phyloP scores from a whole-genome alignment of 2,329 filamentous ascomycete species.

The Clarireedia hainanense region DNA sequence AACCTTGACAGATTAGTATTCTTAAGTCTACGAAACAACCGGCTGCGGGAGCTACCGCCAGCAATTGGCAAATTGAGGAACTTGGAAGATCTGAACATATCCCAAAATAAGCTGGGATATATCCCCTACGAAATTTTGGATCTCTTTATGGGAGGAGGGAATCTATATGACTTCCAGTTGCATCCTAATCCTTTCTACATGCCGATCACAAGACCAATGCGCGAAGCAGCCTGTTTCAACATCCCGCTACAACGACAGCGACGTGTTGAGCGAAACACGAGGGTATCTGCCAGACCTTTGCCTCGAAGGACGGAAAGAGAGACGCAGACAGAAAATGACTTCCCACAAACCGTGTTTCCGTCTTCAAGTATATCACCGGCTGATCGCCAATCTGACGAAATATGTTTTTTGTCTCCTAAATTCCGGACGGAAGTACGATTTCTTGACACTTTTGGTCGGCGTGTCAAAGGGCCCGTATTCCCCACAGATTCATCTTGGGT shows the following conservation, averaged over 20 bases:
- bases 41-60: slow-evolving; percentile 51
- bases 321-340: too few species aligned
- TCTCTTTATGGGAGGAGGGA: slow-evolving; percentile 25
- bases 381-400: background rate
- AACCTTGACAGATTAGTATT: slow-evolving; percentile 53
- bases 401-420: slow-evolving; percentile 16
- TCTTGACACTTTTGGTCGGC: slow-evolving; percentile 21
- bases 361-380: too few species aligned
- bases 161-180: slow-evolving; percentile 44
- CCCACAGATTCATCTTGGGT: slow-evolving; percentile 8
- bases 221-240: background rate
- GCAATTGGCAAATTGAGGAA: slow-evolving; percentile 50
- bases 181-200: slow-evolving; percentile 57
- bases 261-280: background rate
- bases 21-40: slow-evolving; percentile 58
- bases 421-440: slow-evolving; percentile 25
- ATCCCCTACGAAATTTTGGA: slow-evolving; percentile 38
- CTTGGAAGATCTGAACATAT: slow-evolving; percentile 56
- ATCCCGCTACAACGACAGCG: background rate
- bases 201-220: slow-evolving; percentile 21
- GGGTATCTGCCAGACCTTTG: background rate
- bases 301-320: background rate
- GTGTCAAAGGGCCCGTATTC: slow-evolving; percentile 25
- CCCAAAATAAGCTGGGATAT: slow-evolving; percentile 52
- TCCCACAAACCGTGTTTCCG: too few species aligned